These are phyloP conservation scores for Ottelia alismoides DNA, from an alignment of 106 monocot genomes.

Conservation along the genomic window DNA sequence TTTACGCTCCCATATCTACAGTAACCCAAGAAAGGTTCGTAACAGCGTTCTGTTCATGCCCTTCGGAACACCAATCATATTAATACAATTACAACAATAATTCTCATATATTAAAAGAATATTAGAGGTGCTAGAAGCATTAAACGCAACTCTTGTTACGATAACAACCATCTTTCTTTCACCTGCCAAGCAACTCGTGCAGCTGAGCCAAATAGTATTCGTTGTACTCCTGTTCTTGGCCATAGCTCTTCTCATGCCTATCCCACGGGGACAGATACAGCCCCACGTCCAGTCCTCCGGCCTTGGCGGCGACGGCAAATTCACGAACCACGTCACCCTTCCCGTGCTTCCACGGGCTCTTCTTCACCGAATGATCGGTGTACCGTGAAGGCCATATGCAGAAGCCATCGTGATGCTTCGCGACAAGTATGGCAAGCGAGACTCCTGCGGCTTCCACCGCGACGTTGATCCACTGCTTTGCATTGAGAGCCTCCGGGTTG, in stretches of 20 bases:
- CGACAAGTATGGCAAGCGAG: constrained; percentile 61
- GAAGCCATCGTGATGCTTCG: constrained; percentile 95
- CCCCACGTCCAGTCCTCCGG: constrained; percentile 48
- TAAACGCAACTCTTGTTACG: no score
- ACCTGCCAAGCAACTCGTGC: constrained; percentile 55
- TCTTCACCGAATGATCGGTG: constrained; percentile 55
- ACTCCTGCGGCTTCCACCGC: constrained; percentile 33
- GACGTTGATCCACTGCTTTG: constrained; percentile 56
- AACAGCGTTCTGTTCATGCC: no score
- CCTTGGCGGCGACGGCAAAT: constrained; percentile 36
- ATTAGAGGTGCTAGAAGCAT: no score
- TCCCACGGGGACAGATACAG: constrained; percentile 94
- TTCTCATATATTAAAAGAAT: no score
- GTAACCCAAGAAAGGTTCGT: not conserved
- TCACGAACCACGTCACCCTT: constrained; percentile 60
- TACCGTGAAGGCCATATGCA: constrained; percentile 83
- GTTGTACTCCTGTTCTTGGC: constrained; percentile 51
- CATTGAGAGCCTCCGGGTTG: constrained; percentile 34
- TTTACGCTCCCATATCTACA: constrained; percentile 55
- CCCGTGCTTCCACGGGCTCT: constrained; percentile 56
- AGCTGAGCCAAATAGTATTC: constrained; percentile 76
- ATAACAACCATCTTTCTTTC: no score
- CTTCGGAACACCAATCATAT: no score
- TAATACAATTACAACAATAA: no score
- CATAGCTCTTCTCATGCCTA: constrained; percentile 63